Percentiles rank a stretch among this genome's conserved stretches.
phyloP scores from a whole-genome alignment of 208 protist genomes.

The Herpetomonas tarakana region DNA sequence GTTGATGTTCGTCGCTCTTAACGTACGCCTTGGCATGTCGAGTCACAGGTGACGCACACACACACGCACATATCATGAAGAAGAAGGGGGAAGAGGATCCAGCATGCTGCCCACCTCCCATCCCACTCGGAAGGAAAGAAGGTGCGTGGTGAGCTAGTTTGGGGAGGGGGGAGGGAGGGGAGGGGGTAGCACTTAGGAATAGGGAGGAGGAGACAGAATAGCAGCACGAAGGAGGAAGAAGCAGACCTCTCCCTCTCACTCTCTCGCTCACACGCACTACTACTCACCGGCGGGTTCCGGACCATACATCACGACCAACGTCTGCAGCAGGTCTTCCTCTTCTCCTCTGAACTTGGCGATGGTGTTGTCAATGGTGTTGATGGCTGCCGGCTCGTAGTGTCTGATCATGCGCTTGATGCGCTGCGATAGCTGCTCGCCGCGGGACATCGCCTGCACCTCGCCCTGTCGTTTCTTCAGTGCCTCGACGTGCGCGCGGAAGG shows the following conservation, averaged over 20 bases:
- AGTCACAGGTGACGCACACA: neutral
- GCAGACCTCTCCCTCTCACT: too few relatives aligned
- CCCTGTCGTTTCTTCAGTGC: slow-evolving; percentile 13
- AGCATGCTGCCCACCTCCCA: too few relatives aligned
- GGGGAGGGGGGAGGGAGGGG: too few relatives aligned
- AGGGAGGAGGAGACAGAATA: neutral
- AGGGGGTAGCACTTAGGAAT: too few relatives aligned
- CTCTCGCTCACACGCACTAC: too few relatives aligned
- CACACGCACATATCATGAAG: neutral
- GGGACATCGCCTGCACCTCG: neutral
- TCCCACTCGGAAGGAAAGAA: neutral
- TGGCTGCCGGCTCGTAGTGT: slow-evolving; percentile 38
- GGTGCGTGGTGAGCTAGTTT: too few relatives aligned
- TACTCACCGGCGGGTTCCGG: slow-evolving; percentile 26
- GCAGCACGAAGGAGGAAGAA: too few relatives aligned
- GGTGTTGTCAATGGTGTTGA: slow-evolving; percentile 16
- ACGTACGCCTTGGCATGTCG: neutral
- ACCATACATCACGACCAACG: slow-evolving; percentile 39
- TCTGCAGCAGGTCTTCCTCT: slow-evolving; percentile 43
- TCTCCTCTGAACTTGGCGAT: slow-evolving; percentile 38
- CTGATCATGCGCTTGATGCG: slow-evolving; percentile 32
- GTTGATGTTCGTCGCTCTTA: too few relatives aligned
- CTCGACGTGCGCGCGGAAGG: slow-evolving; percentile 30
- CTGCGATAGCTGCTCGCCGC: slow-evolving; percentile 5
- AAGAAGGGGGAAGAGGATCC: neutral